phyloP scores from a whole-genome alignment of 2,329 filamentous ascomycete species.

The Curvularia lunata region DNA sequence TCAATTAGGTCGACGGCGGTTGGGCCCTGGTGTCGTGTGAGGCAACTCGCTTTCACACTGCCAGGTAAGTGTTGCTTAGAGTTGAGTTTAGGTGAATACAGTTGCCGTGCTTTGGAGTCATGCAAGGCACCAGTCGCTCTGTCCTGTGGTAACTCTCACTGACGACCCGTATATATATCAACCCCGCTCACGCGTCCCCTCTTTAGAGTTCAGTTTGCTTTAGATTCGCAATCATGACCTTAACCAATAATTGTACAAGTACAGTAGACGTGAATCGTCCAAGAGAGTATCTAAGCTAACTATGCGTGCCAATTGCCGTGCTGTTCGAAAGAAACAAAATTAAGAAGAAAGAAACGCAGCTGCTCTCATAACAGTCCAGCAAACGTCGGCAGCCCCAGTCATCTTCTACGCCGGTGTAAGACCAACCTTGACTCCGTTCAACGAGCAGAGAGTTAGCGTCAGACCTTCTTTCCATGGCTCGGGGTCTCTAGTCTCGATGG shows the following conservation, averaged over 20 bases:
- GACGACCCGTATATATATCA: not conserved
- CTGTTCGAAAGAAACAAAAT: not conserved
- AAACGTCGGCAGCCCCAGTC: not conserved
- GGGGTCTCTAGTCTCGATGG: constrained; percentile 38
- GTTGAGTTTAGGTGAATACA: not conserved
- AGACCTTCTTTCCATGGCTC: constrained; percentile 41
- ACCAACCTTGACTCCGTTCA: constrained; percentile 41
- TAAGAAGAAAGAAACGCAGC: not conserved
- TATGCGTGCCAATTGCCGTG: not conserved
- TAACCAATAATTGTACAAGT: not conserved
- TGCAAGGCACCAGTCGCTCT: not conserved
- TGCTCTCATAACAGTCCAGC: not conserved
- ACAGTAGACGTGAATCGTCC: not conserved
- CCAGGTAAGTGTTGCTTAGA: too few relatives aligned
- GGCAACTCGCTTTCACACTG: not conserved
- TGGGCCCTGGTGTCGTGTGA: not conserved
- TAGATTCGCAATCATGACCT: not conserved
- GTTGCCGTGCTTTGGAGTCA: not conserved
- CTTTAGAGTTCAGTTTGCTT: not conserved
- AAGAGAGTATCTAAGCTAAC: not conserved
- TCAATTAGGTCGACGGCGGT: constrained; percentile 8
- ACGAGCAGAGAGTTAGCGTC: constrained; percentile 37
- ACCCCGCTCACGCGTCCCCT: not conserved
- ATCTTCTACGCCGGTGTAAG: constrained; percentile 32
- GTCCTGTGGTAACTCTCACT: not conserved